Base-by-base conservation (phyloP, 257 asterid genomes). In the Solanum peruvianum region DNA sequence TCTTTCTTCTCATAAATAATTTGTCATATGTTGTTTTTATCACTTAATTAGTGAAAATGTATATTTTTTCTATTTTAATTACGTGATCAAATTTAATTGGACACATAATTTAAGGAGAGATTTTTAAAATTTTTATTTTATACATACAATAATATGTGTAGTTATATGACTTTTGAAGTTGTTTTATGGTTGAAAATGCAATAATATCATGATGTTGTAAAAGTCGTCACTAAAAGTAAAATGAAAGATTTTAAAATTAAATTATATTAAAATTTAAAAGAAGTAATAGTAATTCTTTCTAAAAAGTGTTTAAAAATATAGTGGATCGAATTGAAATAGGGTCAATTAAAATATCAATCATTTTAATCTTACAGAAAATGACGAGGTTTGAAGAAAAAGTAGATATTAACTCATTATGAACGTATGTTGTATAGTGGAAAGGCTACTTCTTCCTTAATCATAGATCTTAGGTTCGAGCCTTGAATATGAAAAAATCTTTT, bases 401-500 rank as follows among this genome's bases (percentile, higher is more conserved):
- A 56, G n/a, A 18, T 56, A 56, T 7, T 56, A 56, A 56, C n/a
- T 56, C 0, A 56, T 56, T 56, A 56, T 1, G 11, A 56, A 1
- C 3, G 64, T 56, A 20, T 18, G 1, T 56, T 18, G 11, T 56
- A 0, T 0, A 56, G n/a, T 18, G 0, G n/a, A 56, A 56, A 4
- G 5, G 0, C 2, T 56, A 56, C 0, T 56, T 56, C n/a, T 56
- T 4, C 5, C 4, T 56, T 56, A 56, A 56, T 18, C 0, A 7
- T 1, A 56, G 0, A n/a, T 56, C 11, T 1, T 52, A 18, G 3
- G 2, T 56, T 56, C 64, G 0, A 56, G 0, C 5, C 25, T 20
- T 56, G 25, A 56, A 20, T 56, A 56, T 18, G 0, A 20, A 56
- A 56, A 18, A 56, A 7, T 0, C 0, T 1, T 14, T 5, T 0